phyloP scores from a whole-genome alignment of 2,329 filamentous ascomycete species.

The Emmonsiellopsis sp. region DNA sequence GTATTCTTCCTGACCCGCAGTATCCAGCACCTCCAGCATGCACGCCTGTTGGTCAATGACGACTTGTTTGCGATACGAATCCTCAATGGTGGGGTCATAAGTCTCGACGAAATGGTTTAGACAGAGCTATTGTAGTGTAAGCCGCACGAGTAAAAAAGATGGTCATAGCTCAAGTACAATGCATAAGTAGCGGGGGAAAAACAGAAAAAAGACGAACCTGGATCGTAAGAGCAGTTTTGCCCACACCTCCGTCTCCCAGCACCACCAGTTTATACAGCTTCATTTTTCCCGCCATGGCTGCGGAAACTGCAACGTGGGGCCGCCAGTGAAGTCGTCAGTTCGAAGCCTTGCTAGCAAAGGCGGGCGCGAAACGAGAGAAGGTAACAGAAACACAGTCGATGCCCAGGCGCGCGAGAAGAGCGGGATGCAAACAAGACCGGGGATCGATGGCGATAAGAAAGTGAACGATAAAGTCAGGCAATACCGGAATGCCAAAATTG shows the following conservation, averaged over 20 bases:
- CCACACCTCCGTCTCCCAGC: constrained; percentile 85
- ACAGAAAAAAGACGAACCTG: constrained; percentile 40
- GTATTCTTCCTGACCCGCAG: constrained; percentile 96
- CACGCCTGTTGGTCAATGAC: constrained; percentile 87
- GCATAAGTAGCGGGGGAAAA: background rate
- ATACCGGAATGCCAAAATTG: constrained; percentile 5
- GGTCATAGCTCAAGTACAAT: background rate
- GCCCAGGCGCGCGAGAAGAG: background rate
- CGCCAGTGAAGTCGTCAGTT: background rate
- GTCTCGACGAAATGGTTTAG: constrained; percentile 98
- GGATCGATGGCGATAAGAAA: background rate
- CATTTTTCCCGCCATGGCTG: constrained; percentile 81
- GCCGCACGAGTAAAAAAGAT: constrained; percentile 3
- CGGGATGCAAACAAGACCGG: background rate
- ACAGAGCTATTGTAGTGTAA: constrained; percentile 59
- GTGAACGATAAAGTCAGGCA: constrained; percentile 3
- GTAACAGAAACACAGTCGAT: background rate
- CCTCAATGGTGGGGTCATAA: constrained; percentile 60
- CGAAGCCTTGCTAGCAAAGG: constrained; percentile 1
- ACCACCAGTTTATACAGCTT: constrained; percentile 90
- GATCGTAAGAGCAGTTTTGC: constrained; percentile 89
- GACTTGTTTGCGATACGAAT: constrained; percentile 60
- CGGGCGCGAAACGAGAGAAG: constrained; percentile 1
- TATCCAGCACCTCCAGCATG: constrained; percentile 94
- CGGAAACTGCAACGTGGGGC: background rate